phyloP scores from a whole-genome alignment of 2,329 filamentous ascomycete genomes.

The Talaromyces sp. region DNA sequence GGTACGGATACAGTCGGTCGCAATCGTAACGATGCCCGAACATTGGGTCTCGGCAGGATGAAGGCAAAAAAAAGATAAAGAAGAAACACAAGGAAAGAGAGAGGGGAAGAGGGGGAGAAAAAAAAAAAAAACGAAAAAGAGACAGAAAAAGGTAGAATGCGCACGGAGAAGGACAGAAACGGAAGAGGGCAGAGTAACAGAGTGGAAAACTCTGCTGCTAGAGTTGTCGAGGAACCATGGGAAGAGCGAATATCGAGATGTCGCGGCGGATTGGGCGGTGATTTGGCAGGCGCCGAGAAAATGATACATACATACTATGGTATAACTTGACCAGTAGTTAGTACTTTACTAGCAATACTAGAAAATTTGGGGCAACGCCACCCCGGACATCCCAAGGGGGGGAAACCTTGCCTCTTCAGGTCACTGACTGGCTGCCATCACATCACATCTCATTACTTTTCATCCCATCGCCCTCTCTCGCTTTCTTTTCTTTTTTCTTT shows the following conservation, averaged over 20 bases:
- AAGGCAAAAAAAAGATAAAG: neutral
- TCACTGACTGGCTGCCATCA: neutral
- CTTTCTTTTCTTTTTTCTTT: neutral
- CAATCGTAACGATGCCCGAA: neutral
- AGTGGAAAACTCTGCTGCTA: neutral
- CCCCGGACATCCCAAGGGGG: constrained; percentile 10
- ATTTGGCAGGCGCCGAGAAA: neutral
- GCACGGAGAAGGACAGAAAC: constrained; percentile 2
- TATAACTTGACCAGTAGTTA: too few species aligned
- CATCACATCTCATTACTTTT: neutral
- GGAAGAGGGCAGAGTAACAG: neutral
- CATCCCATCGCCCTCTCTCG: neutral
- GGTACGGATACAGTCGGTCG: neutral
- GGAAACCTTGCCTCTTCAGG: constrained; percentile 14
- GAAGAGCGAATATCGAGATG: neutral
- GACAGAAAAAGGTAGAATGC: neutral
- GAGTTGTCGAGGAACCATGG: constrained; percentile 2
- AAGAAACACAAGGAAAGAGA: too few species aligned
- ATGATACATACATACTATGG: too few species aligned
- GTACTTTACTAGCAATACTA: too few species aligned
- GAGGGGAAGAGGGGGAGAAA: neutral
- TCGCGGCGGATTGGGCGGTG: neutral
- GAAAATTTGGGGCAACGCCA: constrained; percentile 8
- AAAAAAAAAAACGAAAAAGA: neutral
- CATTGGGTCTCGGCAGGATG: constrained; percentile 1